These are phyloP conservation scores for Epichloe baconii DNA, from an alignment of 2,329 filamentous ascomycete genomes.

Conservation along the genomic window DNA sequence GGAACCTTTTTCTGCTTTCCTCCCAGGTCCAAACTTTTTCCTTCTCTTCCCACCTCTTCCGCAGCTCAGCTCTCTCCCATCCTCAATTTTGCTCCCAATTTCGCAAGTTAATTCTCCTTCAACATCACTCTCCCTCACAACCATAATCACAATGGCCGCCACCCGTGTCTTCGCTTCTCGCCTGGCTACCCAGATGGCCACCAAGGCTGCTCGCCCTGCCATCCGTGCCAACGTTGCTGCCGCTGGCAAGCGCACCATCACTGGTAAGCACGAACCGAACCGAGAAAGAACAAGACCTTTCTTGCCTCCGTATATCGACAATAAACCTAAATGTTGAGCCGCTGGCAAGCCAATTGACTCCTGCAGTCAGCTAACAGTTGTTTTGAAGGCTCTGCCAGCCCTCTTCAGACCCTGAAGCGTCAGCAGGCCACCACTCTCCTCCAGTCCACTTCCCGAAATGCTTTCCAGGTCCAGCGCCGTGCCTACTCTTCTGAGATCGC, in stretches of 20 bases:
- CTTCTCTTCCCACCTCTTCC: slow-evolving; percentile 28
- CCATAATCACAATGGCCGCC: slow-evolving; percentile 68
- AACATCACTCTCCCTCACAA: slow-evolving; percentile 19
- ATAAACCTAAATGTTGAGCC: slow-evolving; percentile 13
- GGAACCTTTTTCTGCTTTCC: slow-evolving; percentile 21
- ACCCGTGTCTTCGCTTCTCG: slow-evolving; percentile 65
- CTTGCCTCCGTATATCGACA: slow-evolving; percentile 4
- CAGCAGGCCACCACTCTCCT: slow-evolving; percentile 54
- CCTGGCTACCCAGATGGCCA: slow-evolving; percentile 63
- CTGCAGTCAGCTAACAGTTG: slow-evolving; percentile 20
- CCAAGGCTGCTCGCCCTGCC: slow-evolving; percentile 68
- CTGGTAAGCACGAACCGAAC: slow-evolving; percentile 40
- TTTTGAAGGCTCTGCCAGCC: slow-evolving; percentile 39
- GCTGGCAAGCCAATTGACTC: slow-evolving; percentile 19
- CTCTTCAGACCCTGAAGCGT: slow-evolving; percentile 66
- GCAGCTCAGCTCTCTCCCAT: slow-evolving; percentile 18
- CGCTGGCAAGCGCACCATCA: slow-evolving; percentile 64
- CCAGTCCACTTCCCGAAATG: slow-evolving; percentile 52
- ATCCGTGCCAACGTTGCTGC: slow-evolving; percentile 49
- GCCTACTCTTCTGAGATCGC: slow-evolving; percentile 82
- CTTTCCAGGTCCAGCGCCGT: slow-evolving; percentile 53
- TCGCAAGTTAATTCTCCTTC: slow-evolving; percentile 17
- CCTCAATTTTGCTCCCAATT: slow-evolving; percentile 22
- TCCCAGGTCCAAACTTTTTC: slow-evolving; percentile 24
- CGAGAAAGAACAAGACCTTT: slow-evolving; percentile 17